Evolutionary conservation across 805 yeast species (phyloP), one percentile per base, ranked within the genome.

Genomic region (Ascoidea asiatica): DNA sequence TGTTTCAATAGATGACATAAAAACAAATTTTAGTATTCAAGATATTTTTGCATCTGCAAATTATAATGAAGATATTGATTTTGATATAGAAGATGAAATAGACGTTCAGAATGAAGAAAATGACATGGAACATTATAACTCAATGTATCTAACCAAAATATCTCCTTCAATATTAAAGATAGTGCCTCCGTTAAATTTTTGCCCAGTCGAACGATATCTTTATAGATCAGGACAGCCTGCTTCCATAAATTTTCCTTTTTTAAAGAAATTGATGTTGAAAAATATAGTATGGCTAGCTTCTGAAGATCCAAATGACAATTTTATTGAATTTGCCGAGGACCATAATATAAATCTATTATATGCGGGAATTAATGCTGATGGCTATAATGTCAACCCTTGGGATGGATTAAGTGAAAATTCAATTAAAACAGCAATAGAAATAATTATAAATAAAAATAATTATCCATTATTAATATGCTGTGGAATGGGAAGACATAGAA

Each of bases 401-500:
- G 97, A 92, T 61, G 90, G 95, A 8, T 67, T 90, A 35, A 84
- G 88, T 18, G 95, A 88, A 56, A 70, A 75, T 38, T 77, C 94
- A 19, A 87, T 90, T 44, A 74, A 76, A 21, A 79, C 77, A 48
- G 95, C 96, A 1, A 63, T 90, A 49, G 82, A 80, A 49, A 70
- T 87, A 33, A 82, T 90, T 18, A 75, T 80, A 39, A 74, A 85
- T 53, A 72, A 72, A 50, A 70, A 75, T n/a, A 77, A 79, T 58
- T 85, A 86, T 55, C 97, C 98, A 0, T 55, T 92, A 49, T 65
- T 92, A 43, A 89, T 89, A 4, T 92, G 97, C 60, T 92, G 97
- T 55, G 96, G 97, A 13, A 92, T 92, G 98, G 98, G 98, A 0
- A 69, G 98, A 52, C 98, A 90, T 61, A 70, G 98, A 51, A 89